Conservation (phyloP, 257 asterid species). For the Marsdenia floribunda region DNA sequence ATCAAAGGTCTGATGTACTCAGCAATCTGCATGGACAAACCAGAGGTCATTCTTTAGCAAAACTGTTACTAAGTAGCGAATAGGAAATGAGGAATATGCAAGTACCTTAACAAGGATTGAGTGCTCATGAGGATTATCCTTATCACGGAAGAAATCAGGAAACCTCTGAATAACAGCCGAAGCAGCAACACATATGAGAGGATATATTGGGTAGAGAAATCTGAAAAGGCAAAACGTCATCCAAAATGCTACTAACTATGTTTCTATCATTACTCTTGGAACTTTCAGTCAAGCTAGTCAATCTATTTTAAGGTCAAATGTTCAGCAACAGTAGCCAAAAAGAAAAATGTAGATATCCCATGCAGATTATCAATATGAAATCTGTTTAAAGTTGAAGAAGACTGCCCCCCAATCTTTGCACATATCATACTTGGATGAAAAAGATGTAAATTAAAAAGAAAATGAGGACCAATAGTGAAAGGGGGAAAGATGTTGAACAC, state of each 20-base stretch:
- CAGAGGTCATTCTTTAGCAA: conserved; percentile 26
- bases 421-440: neutral
- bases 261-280: conserved; percentile 11
- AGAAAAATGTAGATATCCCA: neutral
- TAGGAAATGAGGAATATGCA: conserved; percentile 4
- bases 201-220: conserved; percentile 96
- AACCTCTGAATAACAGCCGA: conserved; percentile 93
- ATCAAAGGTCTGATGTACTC: conserved; percentile 65
- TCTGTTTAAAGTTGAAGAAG: neutral
- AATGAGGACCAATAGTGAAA: neutral
- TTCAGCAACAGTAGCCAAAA: neutral
- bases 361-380: neutral
- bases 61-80: conserved; percentile 12
- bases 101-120: conserved; percentile 63
- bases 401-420: neutral
- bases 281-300: conserved; percentile 7
- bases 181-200: conserved; percentile 98
- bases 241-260: conserved; percentile 20
- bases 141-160: conserved; percentile 81
- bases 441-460: too few species aligned
- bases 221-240: conserved; percentile 41
- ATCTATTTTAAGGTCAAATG: neutral
- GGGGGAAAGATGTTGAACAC: too few species aligned
- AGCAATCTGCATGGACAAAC: conserved; percentile 60
- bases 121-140: conserved; percentile 47